phyloP scores from a whole-genome alignment of 208 protist genomes.

The Trypanosoma lewisi region DNA sequence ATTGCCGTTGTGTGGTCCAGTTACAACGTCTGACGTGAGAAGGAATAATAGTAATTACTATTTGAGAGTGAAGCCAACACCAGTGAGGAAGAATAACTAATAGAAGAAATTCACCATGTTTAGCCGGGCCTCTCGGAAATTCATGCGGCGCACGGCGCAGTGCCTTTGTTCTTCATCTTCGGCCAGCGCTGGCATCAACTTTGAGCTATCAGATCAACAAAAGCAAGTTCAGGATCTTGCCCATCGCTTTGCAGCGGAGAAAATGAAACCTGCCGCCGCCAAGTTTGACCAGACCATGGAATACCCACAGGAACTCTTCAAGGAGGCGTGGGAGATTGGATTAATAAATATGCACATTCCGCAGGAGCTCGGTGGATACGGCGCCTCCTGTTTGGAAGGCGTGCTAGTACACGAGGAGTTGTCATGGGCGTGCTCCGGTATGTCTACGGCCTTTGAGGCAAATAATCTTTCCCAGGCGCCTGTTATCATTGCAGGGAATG shows the following conservation, averaged over 20 bases:
- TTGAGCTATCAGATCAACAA: conserved; percentile 82
- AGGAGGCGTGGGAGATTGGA: conserved; percentile 83
- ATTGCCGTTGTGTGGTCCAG: background rate
- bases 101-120: conserved; percentile 12
- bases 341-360: conserved; percentile 86
- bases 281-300: conserved; percentile 71
- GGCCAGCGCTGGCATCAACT: conserved; percentile 49
- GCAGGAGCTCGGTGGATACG: conserved; percentile 75
- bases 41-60: too few species aligned
- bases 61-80: background rate
- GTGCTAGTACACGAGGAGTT: conserved; percentile 86
- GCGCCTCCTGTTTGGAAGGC: conserved; percentile 62
- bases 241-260: conserved; percentile 71
- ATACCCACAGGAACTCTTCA: conserved; percentile 74
- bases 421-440: conserved; percentile 82
- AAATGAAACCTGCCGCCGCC: conserved; percentile 71
- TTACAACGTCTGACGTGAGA: too few species aligned
- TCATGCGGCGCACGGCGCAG: conserved; percentile 12
- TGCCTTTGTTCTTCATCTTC: conserved; percentile 22
- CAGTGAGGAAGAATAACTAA: conserved; percentile 4
- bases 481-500: conserved; percentile 83
- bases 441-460: conserved; percentile 81
- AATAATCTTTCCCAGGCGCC: conserved; percentile 78
- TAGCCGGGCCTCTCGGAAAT: background rate
- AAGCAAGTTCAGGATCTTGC: conserved; percentile 69